phyloP scores from a whole-genome alignment of 306 rosid species.

The Dalbergia cochinchinensis region DNA sequence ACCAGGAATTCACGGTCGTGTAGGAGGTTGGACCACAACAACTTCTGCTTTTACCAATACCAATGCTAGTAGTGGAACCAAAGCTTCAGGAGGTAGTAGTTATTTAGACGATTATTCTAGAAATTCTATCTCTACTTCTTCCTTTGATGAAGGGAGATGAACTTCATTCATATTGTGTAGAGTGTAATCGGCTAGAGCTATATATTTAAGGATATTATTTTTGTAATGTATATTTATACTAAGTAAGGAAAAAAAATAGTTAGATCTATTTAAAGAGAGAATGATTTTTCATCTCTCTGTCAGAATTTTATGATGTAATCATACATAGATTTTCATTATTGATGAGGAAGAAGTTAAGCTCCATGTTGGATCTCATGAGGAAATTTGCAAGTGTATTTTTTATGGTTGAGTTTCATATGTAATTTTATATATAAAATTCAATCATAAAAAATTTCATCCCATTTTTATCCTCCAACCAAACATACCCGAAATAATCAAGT shows the following conservation, averaged over 20 bases:
- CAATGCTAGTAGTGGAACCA: constrained; percentile 64
- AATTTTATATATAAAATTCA: too few species aligned
- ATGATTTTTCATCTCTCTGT: too few species aligned
- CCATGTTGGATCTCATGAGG: too few species aligned
- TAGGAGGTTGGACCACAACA: constrained; percentile 67
- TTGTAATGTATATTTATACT: neutral
- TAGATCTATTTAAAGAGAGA: neutral
- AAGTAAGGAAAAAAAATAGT: neutral
- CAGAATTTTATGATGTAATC: too few species aligned
- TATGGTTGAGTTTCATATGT: too few species aligned
- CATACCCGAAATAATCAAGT: too few species aligned
- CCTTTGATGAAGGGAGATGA: constrained; percentile 78
- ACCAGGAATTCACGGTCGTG: constrained; percentile 87
- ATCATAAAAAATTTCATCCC: too few species aligned
- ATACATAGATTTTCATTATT: too few species aligned
- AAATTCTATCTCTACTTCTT: constrained; percentile 81
- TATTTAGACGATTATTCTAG: constrained; percentile 74
- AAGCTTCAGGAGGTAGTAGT: constrained; percentile 64
- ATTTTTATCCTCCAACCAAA: too few species aligned
- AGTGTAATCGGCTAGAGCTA: constrained; percentile 13
- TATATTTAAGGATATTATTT: constrained; percentile 27
- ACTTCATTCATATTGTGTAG: neutral
- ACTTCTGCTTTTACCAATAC: constrained; percentile 65
- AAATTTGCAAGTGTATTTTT: too few species aligned
- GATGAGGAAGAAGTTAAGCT: too few species aligned